Conservation (phyloP, 148 eudicot species). For the Camellia lanceoleosa region DNA sequence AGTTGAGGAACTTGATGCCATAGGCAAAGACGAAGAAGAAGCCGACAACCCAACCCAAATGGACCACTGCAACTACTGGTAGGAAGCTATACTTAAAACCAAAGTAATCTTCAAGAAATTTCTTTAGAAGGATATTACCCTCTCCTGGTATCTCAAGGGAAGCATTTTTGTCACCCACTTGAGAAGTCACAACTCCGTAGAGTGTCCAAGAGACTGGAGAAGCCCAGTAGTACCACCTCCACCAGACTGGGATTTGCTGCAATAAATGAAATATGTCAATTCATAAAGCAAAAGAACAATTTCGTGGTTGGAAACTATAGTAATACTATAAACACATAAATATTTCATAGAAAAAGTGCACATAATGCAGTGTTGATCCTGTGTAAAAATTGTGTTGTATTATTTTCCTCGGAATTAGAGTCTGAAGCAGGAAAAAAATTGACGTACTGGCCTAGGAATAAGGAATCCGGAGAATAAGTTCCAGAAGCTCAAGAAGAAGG, state of each 20-base stretch:
- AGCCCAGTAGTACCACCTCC: slow-evolving; percentile 86
- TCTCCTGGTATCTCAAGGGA: slow-evolving; percentile 45
- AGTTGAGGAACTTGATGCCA: slow-evolving; percentile 61
- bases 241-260: slow-evolving; percentile 82
- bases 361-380: too few species aligned
- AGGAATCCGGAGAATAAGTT: slow-evolving; percentile 74
- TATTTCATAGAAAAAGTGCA: too few species aligned
- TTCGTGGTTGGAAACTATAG: not conserved
- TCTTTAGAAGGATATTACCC: slow-evolving; percentile 28
- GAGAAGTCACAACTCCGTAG: slow-evolving; percentile 67
- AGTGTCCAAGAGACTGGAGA: slow-evolving; percentile 73
- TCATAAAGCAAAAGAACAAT: not conserved
- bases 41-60: slow-evolving; percentile 47
- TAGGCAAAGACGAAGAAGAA: slow-evolving; percentile 55
- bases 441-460: slow-evolving; percentile 50
- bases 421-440: not conserved
- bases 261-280: slow-evolving; percentile 2
- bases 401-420: too few species aligned
- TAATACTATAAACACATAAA: too few species aligned
- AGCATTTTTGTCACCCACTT: slow-evolving; percentile 46
- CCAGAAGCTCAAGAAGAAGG: slow-evolving; percentile 66
- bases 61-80: slow-evolving; percentile 42
- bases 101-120: slow-evolving; percentile 32
- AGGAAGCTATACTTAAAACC: slow-evolving; percentile 59
- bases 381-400: too few species aligned